phyloP scores from a whole-genome alignment of 2,329 filamentous ascomycete genomes.

The Paradendryphiella salina region DNA sequence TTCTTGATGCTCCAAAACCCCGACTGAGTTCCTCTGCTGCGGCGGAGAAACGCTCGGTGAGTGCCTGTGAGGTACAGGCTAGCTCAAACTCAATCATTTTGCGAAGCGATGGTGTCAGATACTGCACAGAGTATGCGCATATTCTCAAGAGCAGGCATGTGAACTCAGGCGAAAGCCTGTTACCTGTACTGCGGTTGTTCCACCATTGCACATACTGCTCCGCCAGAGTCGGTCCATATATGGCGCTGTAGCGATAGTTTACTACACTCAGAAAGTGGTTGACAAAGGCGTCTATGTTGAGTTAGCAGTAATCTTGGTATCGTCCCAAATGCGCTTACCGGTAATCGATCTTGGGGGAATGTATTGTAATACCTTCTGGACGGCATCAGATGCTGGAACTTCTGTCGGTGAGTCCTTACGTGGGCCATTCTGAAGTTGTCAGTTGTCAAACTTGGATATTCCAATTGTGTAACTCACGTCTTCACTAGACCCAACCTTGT shows the following conservation, averaged over 20 bases:
- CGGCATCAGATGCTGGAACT: slow-evolving; percentile 28
- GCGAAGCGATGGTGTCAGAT: slow-evolving; percentile 44
- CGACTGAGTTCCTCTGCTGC: slow-evolving; percentile 51
- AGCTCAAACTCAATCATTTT: slow-evolving; percentile 53
- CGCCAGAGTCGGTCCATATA: slow-evolving; percentile 53
- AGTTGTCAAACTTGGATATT: neutral
- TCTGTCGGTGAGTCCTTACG: slow-evolving; percentile 17
- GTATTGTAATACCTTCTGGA: slow-evolving; percentile 40
- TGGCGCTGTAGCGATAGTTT: slow-evolving; percentile 53
- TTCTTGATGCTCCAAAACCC: slow-evolving; percentile 51
- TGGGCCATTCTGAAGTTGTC: neutral
- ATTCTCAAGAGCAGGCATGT: slow-evolving; percentile 54
- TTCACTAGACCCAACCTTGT: slow-evolving; percentile 27
- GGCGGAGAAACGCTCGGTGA: slow-evolving; percentile 50
- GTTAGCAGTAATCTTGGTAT: slow-evolving; percentile 9
- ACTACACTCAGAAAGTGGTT: slow-evolving; percentile 52
- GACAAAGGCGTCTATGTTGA: slow-evolving; percentile 49
- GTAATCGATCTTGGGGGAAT: slow-evolving; percentile 42
- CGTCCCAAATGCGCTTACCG: slow-evolving; percentile 15
- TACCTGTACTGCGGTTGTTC: slow-evolving; percentile 43
- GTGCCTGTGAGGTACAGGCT: slow-evolving; percentile 44
- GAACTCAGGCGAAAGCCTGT: slow-evolving; percentile 48
- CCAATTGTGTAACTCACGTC: slow-evolving; percentile 1
- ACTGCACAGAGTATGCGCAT: slow-evolving; percentile 53
- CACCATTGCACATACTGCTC: slow-evolving; percentile 55